Percentiles rank a stretch among this genome's conserved stretches.
phyloP scores from a whole-genome alignment of 495 filamentous ascomycete genomes.

The Neurospora sp. region DNA sequence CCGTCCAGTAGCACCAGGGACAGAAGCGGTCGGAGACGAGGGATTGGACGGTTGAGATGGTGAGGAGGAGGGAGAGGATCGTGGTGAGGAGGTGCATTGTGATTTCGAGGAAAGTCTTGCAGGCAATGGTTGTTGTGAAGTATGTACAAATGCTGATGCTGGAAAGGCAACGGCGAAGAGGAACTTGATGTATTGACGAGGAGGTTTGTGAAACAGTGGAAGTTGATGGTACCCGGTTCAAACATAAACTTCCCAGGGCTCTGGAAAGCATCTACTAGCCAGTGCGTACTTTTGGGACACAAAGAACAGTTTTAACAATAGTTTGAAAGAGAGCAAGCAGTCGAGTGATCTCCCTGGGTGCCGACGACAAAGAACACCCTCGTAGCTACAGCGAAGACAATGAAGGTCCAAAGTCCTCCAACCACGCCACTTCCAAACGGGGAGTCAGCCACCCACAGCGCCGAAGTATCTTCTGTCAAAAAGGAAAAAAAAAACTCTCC shows the following conservation, averaged over 20 bases:
- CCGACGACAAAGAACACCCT: not conserved
- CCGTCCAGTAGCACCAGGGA: not conserved
- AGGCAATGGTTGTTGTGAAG: not conserved
- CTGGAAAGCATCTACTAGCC: no score
- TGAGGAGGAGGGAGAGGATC: not conserved
- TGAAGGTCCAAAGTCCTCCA: not conserved
- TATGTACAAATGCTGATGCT: not conserved
- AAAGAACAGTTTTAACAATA: not conserved
- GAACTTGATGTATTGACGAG: not conserved
- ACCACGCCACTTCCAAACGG: no score
- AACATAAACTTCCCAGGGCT: not conserved
- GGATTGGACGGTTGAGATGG: not conserved
- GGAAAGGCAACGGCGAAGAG: not conserved
- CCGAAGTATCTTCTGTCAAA: accelerated
- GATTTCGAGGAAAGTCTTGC: not conserved
- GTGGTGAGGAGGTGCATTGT: not conserved
- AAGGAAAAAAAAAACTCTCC: not conserved
- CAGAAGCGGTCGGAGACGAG: not conserved
- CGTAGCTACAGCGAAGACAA: not conserved
- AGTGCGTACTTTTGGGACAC: not conserved
- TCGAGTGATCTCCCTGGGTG: not conserved
- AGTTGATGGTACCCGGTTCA: not conserved
- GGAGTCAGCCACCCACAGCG: no score
- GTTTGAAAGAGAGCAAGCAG: not conserved
- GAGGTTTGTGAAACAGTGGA: not conserved